Conservation (phyloP, 139 green algal genomes). For the Closterium sp. region DNA sequence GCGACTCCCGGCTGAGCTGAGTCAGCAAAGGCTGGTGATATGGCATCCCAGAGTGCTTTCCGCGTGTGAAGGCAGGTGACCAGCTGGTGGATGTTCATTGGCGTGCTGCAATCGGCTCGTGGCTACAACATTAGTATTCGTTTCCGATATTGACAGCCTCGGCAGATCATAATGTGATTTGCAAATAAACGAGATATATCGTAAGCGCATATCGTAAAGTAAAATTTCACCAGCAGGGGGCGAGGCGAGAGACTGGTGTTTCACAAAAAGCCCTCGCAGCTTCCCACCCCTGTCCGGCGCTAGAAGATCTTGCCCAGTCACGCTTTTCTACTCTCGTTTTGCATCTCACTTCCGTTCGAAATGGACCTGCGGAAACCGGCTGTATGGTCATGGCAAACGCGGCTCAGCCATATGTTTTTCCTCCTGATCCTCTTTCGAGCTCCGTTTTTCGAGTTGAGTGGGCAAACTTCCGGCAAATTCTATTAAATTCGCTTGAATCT, state of each 20-base stretch:
- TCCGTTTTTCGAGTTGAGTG: neutral
- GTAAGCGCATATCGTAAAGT: too few species aligned
- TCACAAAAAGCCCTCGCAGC: too few species aligned
- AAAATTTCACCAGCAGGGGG: too few species aligned
- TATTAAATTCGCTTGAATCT: neutral
- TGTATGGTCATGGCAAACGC: neutral
- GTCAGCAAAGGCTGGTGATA: neutral
- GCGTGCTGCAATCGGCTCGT: neutral
- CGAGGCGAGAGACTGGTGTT: too few species aligned
- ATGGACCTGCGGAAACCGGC: neutral
- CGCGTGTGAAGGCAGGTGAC: neutral
- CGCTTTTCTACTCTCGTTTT: neutral
- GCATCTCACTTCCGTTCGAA: too few species aligned
- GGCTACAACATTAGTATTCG: neutral
- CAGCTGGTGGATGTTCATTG: neutral
- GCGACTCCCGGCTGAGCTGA: neutral
- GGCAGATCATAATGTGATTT: too few species aligned
- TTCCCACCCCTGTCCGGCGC: too few species aligned
- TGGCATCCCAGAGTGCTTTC: neutral
- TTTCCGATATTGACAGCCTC: neutral
- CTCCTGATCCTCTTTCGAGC: neutral
- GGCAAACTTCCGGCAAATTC: neutral
- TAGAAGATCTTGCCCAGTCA: too few species aligned
- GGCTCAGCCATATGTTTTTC: neutral
- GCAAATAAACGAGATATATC: too few species aligned